Percentiles rank a stretch among this genome's conserved stretches.
phyloP scores from a whole-genome alignment of 2,329 filamentous ascomycete genomes.

The Lachnellula suecica region DNA sequence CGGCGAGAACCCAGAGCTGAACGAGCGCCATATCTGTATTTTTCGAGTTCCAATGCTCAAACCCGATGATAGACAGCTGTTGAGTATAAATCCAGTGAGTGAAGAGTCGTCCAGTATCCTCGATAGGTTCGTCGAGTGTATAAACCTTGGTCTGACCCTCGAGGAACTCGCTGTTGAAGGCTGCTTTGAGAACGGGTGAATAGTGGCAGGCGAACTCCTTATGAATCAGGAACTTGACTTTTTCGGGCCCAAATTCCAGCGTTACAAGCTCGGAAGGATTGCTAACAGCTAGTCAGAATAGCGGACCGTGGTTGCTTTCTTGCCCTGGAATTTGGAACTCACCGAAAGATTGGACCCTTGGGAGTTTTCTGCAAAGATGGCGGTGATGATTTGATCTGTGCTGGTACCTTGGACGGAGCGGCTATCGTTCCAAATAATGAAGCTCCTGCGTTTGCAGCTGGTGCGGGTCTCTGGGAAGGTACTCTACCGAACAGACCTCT shows the following conservation, averaged over 20 bases:
- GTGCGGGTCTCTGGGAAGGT: too few relatives aligned
- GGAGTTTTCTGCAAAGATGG: too few relatives aligned
- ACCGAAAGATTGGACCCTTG: too few relatives aligned
- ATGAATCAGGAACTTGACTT: conserved; percentile 2
- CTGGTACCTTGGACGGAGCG: too few relatives aligned
- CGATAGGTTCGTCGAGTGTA: conserved; percentile 1
- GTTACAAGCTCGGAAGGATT: not conserved
- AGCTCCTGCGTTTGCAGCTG: too few relatives aligned
- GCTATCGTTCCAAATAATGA: too few relatives aligned
- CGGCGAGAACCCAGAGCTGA: conserved; percentile 5
- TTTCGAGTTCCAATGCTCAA: not conserved
- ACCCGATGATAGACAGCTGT: not conserved
- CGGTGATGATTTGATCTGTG: too few relatives aligned
- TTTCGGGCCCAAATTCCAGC: not conserved
- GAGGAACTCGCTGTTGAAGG: conserved; percentile 4
- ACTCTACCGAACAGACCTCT: too few relatives aligned
- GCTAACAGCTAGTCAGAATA: not conserved
- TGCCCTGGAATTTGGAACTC: not conserved
- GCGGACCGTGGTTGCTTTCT: too few relatives aligned
- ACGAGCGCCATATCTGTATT: not conserved
- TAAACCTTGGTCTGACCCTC: conserved; percentile 9
- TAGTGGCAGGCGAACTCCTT: conserved; percentile 8
- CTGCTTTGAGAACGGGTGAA: conserved; percentile 1
- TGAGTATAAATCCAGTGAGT: conserved; percentile 8
- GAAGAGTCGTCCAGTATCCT: not conserved